Evolutionary conservation across 441 rosid species (phyloP).

Genomic region (Metrosideros polymorpha): DNA sequence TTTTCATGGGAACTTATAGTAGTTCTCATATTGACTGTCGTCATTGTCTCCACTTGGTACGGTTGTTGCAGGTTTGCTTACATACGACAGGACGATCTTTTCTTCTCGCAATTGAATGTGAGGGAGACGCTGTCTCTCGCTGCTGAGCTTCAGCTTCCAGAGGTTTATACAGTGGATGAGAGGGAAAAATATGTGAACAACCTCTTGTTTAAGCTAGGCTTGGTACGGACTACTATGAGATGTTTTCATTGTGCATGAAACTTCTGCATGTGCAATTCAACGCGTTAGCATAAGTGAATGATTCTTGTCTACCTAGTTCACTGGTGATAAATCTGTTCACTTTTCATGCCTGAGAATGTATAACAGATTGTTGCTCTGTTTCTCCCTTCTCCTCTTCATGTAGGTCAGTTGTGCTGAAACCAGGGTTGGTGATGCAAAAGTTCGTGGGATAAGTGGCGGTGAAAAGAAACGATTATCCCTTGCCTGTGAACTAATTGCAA

Average conservation of each 20-base stretch:
- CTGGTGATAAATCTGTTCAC: background rate
- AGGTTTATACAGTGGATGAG: conserved; percentile 55
- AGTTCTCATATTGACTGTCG: background rate
- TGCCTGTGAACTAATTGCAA: conserved; percentile 95
- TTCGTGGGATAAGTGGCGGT: conserved; percentile 96
- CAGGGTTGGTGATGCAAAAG: conserved; percentile 88
- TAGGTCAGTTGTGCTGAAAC: conserved; percentile 86
- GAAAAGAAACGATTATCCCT: conserved; percentile 84
- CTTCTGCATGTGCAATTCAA: background rate
- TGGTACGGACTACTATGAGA: conserved; percentile 38
- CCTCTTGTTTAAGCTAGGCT: conserved; percentile 70
- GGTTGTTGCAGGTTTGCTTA: conserved; percentile 57
- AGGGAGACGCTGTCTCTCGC: conserved; percentile 89
- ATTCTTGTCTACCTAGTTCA: background rate
- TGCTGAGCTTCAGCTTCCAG: conserved; percentile 82
- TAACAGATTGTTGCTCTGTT: conserved; percentile 2
- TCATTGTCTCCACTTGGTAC: conserved; percentile 1
- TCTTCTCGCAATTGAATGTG: conserved; percentile 92
- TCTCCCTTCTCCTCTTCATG: conserved; percentile 15
- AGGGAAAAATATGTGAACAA: conserved; percentile 73
- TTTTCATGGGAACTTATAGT: background rate
- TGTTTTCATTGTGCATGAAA: background rate
- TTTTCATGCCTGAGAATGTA: background rate
- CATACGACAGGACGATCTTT: conserved; percentile 91
- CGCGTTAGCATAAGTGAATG: background rate